A percentile compares a stretch with the other conserved stretches of the same genome.
phyloP scores from a whole-genome alignment of 345 rosid species.

The Populus deltoides region DNA sequence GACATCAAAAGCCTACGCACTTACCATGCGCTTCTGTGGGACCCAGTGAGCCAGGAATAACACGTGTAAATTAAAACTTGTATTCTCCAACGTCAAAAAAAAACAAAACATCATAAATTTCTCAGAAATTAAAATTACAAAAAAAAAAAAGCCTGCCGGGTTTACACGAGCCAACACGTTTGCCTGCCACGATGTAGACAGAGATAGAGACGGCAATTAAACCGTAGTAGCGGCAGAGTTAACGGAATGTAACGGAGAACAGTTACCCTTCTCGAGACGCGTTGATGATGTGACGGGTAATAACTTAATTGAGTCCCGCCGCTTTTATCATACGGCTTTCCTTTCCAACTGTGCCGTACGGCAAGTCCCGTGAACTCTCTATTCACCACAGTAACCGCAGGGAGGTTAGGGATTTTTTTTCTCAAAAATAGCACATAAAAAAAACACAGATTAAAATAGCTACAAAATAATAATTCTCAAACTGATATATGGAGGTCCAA shows the following conservation, averaged over 20 bases:
- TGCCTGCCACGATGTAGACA: conserved; percentile 45
- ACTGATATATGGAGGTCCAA: no score
- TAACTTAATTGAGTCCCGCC: conserved; percentile 5
- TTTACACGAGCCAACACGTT: conserved; percentile 35
- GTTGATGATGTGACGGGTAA: not conserved
- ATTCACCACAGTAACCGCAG: not conserved
- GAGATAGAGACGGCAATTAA: conserved; percentile 22
- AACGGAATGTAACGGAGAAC: conserved; percentile 13
- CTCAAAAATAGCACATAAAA: no score
- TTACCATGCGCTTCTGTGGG: conserved; percentile 15
- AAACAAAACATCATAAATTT: conserved; percentile 1
- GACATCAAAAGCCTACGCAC: not conserved
- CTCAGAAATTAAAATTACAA: not conserved
- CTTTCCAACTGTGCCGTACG: not conserved
- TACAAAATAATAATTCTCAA: no score
- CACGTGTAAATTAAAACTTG: not conserved
- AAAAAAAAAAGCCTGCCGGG: conserved; percentile 21
- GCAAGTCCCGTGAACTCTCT: not conserved
- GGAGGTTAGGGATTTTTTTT: no score
- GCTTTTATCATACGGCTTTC: conserved; percentile 28
- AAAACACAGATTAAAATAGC: no score
- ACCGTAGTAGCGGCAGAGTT: conserved; percentile 3
- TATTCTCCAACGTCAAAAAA: not conserved
- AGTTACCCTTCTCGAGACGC: not conserved
- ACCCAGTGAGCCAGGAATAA: conserved; percentile 17